These are phyloP conservation scores for Auxenochlorella protothecoides DNA, from an alignment of 139 green algal genomes.

Conservation along the genomic window DNA sequence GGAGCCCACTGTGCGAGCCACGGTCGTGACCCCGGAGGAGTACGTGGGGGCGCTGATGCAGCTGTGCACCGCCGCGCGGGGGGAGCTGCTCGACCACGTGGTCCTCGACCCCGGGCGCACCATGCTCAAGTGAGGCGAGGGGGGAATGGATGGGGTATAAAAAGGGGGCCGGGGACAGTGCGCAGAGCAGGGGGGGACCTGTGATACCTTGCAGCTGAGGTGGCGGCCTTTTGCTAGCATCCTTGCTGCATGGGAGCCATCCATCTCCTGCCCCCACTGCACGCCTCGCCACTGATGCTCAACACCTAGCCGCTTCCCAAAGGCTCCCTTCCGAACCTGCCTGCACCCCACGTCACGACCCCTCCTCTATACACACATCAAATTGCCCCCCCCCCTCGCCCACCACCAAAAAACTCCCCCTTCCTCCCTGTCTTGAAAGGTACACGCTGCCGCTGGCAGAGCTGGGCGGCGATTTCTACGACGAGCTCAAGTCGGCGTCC, in stretches of 20 bases:
- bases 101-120: conserved; percentile 29
- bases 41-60: conserved; percentile 65
- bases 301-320: too few relatives aligned
- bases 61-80: conserved; percentile 50
- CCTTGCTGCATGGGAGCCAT: too few relatives aligned
- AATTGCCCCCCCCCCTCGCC: background rate
- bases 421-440: background rate
- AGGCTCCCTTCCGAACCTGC: too few relatives aligned
- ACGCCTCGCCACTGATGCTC: too few relatives aligned
- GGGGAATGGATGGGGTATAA: too few relatives aligned
- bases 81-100: conserved; percentile 60
- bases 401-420: background rate
- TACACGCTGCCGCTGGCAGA: conserved; percentile 71
- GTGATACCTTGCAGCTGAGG: too few relatives aligned
- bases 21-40: conserved; percentile 66
- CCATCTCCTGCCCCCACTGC: too few relatives aligned
- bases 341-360: too few relatives aligned
- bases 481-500: conserved; percentile 71
- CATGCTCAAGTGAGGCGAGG: conserved; percentile 28
- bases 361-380: too few relatives aligned
- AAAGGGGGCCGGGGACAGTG: too few relatives aligned
- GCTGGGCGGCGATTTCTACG: conserved; percentile 78
- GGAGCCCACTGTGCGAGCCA: conserved; percentile 84
- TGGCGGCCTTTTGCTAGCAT: too few relatives aligned
- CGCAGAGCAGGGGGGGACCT: too few relatives aligned